Evolutionary conservation across 1,284 basidiomycete species (phyloP).

Genomic region (Trichosporon sp.): DNA sequence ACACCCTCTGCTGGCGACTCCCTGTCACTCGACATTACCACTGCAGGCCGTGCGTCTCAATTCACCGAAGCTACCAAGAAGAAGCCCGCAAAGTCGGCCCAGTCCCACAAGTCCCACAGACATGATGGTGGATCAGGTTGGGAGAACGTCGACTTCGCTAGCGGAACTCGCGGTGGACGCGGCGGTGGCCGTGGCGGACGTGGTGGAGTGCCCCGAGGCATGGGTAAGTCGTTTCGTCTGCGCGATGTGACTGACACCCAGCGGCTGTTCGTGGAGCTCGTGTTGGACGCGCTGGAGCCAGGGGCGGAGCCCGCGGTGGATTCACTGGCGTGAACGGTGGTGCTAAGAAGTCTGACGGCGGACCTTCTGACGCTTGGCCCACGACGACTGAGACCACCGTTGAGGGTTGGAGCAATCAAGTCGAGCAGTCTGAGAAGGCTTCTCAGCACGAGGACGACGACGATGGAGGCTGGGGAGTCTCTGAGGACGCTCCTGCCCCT

Average conservation of each 20-base stretch:
- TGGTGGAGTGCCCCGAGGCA: conserved; percentile 25
- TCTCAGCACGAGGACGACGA: conserved; percentile 23
- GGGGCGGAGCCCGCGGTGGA: conserved; percentile 44
- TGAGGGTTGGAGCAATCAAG: conserved; percentile 41
- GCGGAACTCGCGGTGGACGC: conserved; percentile 24
- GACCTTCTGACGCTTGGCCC: conserved; percentile 27
- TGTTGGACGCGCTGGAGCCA: conserved; percentile 34
- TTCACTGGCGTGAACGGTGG: conserved; percentile 27
- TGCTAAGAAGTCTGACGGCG: conserved; percentile 22
- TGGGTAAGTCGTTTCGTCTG: conserved; percentile 6
- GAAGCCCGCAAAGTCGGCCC: conserved; percentile 39
- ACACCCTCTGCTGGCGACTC: not conserved
- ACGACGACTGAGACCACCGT: conserved; percentile 39
- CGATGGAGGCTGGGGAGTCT: conserved; percentile 18
- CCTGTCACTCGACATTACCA: not conserved
- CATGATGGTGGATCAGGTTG: conserved; percentile 46
- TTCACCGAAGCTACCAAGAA: conserved; percentile 49
- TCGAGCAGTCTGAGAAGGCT: conserved; percentile 34
- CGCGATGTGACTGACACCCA: conserved; percentile 1
- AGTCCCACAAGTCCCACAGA: conserved; percentile 30
- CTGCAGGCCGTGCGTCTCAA: conserved; percentile 47
- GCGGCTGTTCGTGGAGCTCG: conserved; percentile 20
- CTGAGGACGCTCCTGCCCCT: conserved; percentile 11
- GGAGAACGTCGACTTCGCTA: conserved; percentile 31
- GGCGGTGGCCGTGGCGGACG: conserved; percentile 34